These are phyloP conservation scores for Nicotiana sylvestris DNA, from an alignment of 257 asterid genomes.

Conservation along the genomic window DNA sequence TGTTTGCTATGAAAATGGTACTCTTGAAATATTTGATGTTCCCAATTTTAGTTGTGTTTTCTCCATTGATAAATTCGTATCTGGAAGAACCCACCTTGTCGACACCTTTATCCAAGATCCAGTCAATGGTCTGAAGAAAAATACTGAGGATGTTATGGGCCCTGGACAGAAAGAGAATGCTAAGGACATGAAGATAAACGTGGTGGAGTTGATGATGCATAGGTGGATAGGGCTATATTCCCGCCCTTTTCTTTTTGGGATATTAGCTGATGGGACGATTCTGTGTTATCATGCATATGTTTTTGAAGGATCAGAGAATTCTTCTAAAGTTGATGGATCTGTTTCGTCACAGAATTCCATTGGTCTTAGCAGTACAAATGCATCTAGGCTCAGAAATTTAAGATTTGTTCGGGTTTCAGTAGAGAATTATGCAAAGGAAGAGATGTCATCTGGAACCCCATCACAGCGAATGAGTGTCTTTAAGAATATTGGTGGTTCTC, in stretches of 20 bases:
- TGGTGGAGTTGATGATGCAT: constrained; percentile 90
- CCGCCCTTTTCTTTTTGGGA: constrained; percentile 82
- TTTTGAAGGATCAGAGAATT: constrained; percentile 68
- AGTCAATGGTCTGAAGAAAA: constrained; percentile 31
- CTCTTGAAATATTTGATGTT: constrained; percentile 84
- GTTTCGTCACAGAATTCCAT: constrained; percentile 35
- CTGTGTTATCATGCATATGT: constrained; percentile 84
- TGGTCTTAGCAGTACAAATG: constrained; percentile 43
- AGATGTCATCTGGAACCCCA: constrained; percentile 52
- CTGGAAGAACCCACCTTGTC: constrained; percentile 63
- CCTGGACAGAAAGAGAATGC: constrained; percentile 61
- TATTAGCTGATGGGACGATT: constrained; percentile 90
- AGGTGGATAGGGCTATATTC: constrained; percentile 73
- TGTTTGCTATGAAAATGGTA: constrained; percentile 73
- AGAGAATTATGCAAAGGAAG: constrained; percentile 79
- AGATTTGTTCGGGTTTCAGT: constrained; percentile 68
- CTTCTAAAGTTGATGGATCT: constrained; percentile 48
- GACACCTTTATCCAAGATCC: constrained; percentile 56
- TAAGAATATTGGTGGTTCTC: constrained; percentile 88
- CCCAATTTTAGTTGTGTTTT: constrained; percentile 77
- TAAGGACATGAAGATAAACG: constrained; percentile 42
- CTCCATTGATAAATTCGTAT: constrained; percentile 65
- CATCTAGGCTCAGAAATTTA: constrained; percentile 84
- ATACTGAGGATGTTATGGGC: constrained; percentile 42
- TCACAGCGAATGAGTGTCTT: constrained; percentile 63